phyloP scores from a whole-genome alignment of 768 basidiomycete species.

The Lyophyllum shimeji region DNA sequence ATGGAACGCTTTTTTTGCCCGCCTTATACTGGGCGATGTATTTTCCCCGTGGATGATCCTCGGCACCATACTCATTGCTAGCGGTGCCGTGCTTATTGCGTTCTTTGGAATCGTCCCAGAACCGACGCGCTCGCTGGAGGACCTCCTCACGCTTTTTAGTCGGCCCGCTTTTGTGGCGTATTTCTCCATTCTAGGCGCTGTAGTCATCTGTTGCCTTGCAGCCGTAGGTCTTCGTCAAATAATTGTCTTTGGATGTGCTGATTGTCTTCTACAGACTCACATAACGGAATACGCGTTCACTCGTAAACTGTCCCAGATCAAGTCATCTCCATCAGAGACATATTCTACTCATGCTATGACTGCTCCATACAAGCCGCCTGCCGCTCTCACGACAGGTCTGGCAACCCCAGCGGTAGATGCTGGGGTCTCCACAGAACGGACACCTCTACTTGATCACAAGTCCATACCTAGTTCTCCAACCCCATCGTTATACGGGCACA shows the following conservation, averaged over 20 bases:
- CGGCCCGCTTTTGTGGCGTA: conserved; percentile 79
- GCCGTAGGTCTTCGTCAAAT: conserved; percentile 46
- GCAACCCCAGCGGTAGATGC: conserved; percentile 29
- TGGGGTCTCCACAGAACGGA: conserved; percentile 46
- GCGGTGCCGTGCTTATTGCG: conserved; percentile 86
- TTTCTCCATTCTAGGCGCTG: conserved; percentile 68
- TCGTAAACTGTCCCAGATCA: conserved; percentile 30
- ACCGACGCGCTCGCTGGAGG: conserved; percentile 81
- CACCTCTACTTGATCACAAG: conserved; percentile 53
- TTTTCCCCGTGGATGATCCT: conserved; percentile 84
- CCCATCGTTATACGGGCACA: conserved; percentile 22
- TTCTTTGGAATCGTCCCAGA: conserved; percentile 92
- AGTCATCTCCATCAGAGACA: conserved; percentile 26
- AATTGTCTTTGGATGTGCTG: background rate
- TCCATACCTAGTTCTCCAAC: conserved; percentile 28
- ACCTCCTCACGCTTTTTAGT: conserved; percentile 74
- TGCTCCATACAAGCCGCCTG: conserved; percentile 28
- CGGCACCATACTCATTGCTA: conserved; percentile 86
- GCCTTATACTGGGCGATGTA: conserved; percentile 78
- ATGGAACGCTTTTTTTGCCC: conserved; percentile 93
- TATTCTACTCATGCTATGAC: conserved; percentile 37
- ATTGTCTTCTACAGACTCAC: conserved; percentile 56
- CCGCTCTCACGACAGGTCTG: conserved; percentile 35
- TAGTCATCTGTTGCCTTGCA: conserved; percentile 58
- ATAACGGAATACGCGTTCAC: conserved; percentile 62